Percentiles rank a stretch among this genome's conserved stretches.
phyloP scores from a whole-genome alignment of 2,329 filamentous ascomycete genomes.

The Bertia moriformis region DNA sequence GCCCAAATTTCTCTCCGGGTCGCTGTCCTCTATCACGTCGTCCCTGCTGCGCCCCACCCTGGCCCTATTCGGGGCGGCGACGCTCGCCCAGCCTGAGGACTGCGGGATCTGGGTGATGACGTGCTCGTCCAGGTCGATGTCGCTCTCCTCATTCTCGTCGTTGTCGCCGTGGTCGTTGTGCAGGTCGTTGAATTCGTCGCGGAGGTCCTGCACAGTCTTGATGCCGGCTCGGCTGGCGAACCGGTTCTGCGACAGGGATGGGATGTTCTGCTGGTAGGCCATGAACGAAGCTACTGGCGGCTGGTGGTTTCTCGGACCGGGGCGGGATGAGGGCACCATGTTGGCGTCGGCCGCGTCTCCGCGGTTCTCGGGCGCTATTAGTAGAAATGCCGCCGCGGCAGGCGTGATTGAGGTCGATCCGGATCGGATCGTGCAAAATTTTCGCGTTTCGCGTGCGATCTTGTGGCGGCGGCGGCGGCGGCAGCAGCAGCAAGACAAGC shows the following conservation, averaged over 20 bases:
- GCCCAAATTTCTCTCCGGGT: too few relatives aligned
- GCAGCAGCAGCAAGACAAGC: too few relatives aligned
- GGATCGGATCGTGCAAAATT: too few relatives aligned
- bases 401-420: too few relatives aligned
- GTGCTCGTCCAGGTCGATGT: slow-evolving; percentile 13
- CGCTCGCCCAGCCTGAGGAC: slow-evolving; percentile 8
- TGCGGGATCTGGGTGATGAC: slow-evolving; percentile 15
- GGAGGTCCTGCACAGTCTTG: slow-evolving; percentile 14
- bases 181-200: slow-evolving; percentile 13
- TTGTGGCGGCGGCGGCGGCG: too few relatives aligned
- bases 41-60: too few relatives aligned
- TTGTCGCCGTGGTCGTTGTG: slow-evolving; percentile 16
- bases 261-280: slow-evolving; percentile 7
- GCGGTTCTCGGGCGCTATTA: slow-evolving; percentile 14
- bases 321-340: slow-evolving; percentile 6
- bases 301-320: too few relatives aligned
- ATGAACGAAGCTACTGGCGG: slow-evolving; percentile 8
- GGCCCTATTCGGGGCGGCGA: neutral
- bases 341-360: slow-evolving; percentile 11
- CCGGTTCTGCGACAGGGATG: slow-evolving; percentile 5
- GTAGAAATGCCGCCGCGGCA: too few relatives aligned
- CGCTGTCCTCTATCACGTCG: too few relatives aligned
- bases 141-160: slow-evolving; percentile 14
- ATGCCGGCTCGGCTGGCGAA: slow-evolving; percentile 13
- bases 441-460: too few relatives aligned